Conservation (phyloP, 1,139 yeast species). For the Pichia sp. region DNA sequence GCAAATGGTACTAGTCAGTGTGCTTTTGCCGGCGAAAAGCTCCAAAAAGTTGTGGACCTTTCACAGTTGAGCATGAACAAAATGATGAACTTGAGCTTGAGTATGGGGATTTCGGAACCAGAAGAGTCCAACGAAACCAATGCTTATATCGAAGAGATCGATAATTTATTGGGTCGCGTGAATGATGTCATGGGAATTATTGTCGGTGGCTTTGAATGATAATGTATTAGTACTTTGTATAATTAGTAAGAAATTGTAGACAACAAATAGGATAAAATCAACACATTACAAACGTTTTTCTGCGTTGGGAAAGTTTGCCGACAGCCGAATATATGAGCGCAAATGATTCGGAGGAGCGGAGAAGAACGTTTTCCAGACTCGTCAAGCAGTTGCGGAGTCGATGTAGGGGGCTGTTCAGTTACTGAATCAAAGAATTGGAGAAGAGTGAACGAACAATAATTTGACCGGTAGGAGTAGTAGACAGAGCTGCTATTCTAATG, state of each 20-base stretch:
- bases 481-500: too few species aligned
- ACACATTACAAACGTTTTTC: neutral
- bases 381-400: too few species aligned
- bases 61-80: constrained; percentile 11
- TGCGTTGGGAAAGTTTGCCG: neutral
- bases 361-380: too few species aligned
- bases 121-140: constrained; percentile 2
- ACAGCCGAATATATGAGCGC: neutral
- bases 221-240: neutral
- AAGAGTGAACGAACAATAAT: too few species aligned
- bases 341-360: too few species aligned
- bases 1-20: neutral
- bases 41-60: constrained; percentile 1
- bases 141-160: constrained; percentile 13
- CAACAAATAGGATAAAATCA: too few species aligned
- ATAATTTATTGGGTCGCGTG: constrained; percentile 12
- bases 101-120: neutral
- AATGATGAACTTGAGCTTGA: constrained; percentile 6
- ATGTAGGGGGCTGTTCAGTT: too few species aligned
- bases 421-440: too few species aligned
- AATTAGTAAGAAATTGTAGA: neutral
- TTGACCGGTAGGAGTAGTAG: too few species aligned
- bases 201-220: constrained; percentile 7
- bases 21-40: neutral
- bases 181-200: constrained; percentile 11